phyloP scores from a whole-genome alignment of 192 early-diverging fungal species.

The Gonapodya sp. region DNA sequence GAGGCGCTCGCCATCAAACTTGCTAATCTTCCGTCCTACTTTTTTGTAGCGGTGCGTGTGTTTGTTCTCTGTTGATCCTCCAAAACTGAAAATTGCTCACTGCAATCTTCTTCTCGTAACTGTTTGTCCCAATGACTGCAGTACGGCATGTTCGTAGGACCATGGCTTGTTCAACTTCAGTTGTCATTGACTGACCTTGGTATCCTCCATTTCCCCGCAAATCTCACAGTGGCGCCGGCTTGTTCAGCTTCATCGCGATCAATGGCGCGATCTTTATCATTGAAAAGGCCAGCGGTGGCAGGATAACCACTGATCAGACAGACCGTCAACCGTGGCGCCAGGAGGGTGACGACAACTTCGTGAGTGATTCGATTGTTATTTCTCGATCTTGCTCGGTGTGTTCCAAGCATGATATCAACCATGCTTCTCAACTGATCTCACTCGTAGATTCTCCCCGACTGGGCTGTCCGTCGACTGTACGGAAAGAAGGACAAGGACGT shows the following conservation, averaged over 20 bases:
- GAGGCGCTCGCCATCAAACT: not conserved
- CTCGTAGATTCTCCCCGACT: not conserved
- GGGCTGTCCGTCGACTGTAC: not conserved
- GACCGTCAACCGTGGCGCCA: not conserved
- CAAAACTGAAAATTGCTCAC: not conserved
- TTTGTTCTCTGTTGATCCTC: too few relatives aligned
- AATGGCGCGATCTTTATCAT: slow-evolving; percentile 51
- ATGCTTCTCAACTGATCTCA: too few relatives aligned
- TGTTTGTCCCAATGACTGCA: not conserved
- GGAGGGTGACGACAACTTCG: not conserved
- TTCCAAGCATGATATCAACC: too few relatives aligned
- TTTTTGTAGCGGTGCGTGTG: not conserved
- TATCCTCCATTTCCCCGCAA: too few relatives aligned
- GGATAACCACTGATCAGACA: not conserved
- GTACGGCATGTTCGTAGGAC: not conserved
- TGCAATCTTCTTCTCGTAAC: not conserved
- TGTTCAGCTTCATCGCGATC: slow-evolving; percentile 59
- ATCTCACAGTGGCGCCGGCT: slow-evolving; percentile 65
- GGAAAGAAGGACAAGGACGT: not conserved
- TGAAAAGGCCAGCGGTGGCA: slow-evolving; percentile 13
- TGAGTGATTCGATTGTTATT: not conserved
- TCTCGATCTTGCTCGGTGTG: too few relatives aligned
- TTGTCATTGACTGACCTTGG: slow-evolving; percentile 14
- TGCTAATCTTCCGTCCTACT: not conserved
- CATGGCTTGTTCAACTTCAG: not conserved